Evolutionary conservation across 225 moss, liverwort and hornwort species (phyloP), one percentile per base, ranked within the genome.

Genomic region (Pseudisothecium myosuroides): DNA sequence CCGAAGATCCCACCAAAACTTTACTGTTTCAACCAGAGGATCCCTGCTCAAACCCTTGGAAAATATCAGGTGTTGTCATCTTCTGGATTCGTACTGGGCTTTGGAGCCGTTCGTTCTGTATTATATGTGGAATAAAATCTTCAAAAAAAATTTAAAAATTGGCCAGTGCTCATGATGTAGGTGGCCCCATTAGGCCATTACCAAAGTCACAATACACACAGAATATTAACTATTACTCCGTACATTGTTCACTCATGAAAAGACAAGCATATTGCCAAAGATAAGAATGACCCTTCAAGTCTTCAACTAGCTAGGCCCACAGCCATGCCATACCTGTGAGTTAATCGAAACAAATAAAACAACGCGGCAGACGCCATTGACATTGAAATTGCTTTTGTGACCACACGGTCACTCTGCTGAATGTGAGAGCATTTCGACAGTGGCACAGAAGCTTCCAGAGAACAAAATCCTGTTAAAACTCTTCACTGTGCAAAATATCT

Each of bases 1-100:
- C 3, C 0, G 2, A 37, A 54, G 36, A 26, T n/a, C 55, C 10
- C 17, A 37, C 55, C 10, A 22, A 55, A 6, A 5, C 1, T 6
- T 20, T 34, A 34, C 6, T 5, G 7, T 13, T 13, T 34, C 21
- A 76, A 7, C 7, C 5, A 50, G 12, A 20, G 34, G 50, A 13
- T 21, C 13, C 8, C 12, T 54, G 19, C 54, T 36, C 34, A 5
- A 76, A 14, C 17, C 22, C 13, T 76, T 52, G 50, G 21, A 36
- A 52, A 52, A 14, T 36, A 47, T 4, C 7, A 4, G 3, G 49
- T 75, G 75, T 7, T 19, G 10, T 47, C 11, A 2, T n/a, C 26
- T 26, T 56, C 16, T 78, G 36, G 9, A 55, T 24, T 56, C 56
- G 27, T 17, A 6, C n/a, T 17, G n/a, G 11, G 16, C 17, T 58